Percentiles rank a stretch among this genome's conserved stretches.
Evolutionary conservation across 495 filamentous ascomycete species (phyloP).

Genomic region (Podospora fimiseda): DNA sequence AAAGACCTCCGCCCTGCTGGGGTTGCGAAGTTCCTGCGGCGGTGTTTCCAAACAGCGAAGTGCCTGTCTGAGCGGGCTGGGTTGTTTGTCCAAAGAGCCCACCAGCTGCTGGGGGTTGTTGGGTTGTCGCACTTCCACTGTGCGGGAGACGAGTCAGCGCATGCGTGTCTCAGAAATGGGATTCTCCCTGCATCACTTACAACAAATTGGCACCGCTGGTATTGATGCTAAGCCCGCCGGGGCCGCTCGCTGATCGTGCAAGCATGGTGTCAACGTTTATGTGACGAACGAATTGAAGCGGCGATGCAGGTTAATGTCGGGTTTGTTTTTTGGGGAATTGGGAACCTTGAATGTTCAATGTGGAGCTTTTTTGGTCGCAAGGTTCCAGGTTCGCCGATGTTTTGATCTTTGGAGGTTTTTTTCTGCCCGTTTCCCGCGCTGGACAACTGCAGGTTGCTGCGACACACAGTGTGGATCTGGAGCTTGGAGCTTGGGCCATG

Average conservation of each 20-base stretch:
- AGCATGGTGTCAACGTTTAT: conserved; percentile 33
- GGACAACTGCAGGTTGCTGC: conserved; percentile 8
- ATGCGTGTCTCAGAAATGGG: conserved; percentile 2
- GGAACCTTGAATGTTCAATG: not conserved
- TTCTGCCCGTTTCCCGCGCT: conserved; percentile 17
- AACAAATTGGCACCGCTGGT: conserved; percentile 67
- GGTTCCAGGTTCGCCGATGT: conserved; percentile 1
- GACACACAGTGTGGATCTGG: not conserved
- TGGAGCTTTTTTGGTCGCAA: not conserved
- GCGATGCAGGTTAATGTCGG: not conserved
- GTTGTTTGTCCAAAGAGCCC: conserved; percentile 42
- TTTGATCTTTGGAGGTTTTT: conserved; percentile 9
- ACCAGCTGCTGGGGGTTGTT: conserved; percentile 37
- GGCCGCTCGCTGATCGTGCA: conserved; percentile 57
- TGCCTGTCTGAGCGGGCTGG: conserved; percentile 29
- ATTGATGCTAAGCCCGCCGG: conserved; percentile 68
- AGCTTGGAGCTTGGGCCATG: conserved; percentile 10
- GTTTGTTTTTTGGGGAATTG: not conserved
- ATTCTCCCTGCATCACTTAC: conserved; percentile 27
- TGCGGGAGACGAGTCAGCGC: conserved; percentile 6
- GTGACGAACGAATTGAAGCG: conserved; percentile 7
- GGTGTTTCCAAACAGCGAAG: conserved; percentile 44
- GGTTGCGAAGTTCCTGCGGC: conserved; percentile 17
- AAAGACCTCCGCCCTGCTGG: conserved; percentile 27
- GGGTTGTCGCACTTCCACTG: conserved; percentile 34